Evolutionary conservation across 352 stramenopile genomes (phyloP).

Genomic region (Elongisporangium prolatum): DNA sequence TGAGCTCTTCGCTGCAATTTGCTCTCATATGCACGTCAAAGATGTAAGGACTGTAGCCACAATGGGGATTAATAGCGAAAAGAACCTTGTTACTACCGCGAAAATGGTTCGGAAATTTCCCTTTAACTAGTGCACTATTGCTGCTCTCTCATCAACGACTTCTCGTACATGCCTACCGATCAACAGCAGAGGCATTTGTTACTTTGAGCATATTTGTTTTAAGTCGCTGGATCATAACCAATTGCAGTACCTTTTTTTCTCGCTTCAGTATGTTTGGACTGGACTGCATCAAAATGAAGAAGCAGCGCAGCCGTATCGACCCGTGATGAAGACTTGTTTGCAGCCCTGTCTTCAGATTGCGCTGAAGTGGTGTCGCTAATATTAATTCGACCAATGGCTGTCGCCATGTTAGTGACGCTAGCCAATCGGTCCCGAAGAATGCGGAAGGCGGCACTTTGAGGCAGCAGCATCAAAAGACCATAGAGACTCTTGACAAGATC

Average conservation of each 20-base stretch:
- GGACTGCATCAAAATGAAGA: slow-evolving; percentile 68
- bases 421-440: slow-evolving; percentile 80
- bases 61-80: not conserved
- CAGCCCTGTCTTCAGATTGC: slow-evolving; percentile 11
- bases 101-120: not conserved
- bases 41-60: too few species aligned
- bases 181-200: not conserved
- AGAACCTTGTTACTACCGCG: not conserved
- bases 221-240: not conserved
- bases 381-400: slow-evolving; percentile 73
- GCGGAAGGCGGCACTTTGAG: slow-evolving; percentile 88
- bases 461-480: slow-evolving; percentile 96
- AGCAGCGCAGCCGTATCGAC: slow-evolving; percentile 60
- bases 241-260: slow-evolving; percentile 54
- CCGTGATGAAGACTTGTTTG: slow-evolving; percentile 13
- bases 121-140: slow-evolving; percentile 8
- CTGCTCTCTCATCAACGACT: slow-evolving; percentile 55
- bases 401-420: slow-evolving; percentile 86
- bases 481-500: slow-evolving; percentile 97
- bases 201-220: not conserved
- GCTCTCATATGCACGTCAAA: too few species aligned
- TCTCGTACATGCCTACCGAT: slow-evolving; percentile 49
- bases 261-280: slow-evolving; percentile 63
- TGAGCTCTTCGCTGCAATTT: too few species aligned
- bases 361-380: slow-evolving; percentile 24